A percentile compares a stretch with the other conserved stretches of the same genome.
phyloP scores from a whole-genome alignment of 2,329 filamentous ascomycete species.

The Ceratocystis papillata region DNA sequence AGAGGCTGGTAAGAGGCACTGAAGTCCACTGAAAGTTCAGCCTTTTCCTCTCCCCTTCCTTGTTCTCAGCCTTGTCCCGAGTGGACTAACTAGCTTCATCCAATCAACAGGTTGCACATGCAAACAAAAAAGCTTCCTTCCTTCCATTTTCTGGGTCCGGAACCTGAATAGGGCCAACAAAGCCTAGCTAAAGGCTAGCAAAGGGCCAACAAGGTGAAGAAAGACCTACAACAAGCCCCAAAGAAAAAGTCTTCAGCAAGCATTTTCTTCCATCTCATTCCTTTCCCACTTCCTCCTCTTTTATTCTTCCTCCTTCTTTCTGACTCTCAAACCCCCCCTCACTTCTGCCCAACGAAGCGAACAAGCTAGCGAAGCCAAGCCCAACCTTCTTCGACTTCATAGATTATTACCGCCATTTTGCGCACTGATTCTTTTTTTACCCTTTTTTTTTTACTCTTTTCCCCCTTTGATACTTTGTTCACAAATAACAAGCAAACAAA shows the following conservation, averaged over 20 bases:
- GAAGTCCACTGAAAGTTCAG: neutral
- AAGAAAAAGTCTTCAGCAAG: conserved; percentile 14
- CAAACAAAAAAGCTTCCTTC: neutral
- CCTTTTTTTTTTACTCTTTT: conserved; percentile 3
- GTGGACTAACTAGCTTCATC: neutral
- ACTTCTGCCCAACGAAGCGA: conserved; percentile 14
- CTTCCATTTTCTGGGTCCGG: neutral
- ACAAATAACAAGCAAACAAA: neutral
- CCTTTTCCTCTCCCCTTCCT: neutral
- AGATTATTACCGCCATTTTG: neutral
- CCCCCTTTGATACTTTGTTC: neutral
- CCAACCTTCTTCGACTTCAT: conserved; percentile 8
- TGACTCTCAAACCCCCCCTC: neutral
- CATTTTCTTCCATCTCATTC: conserved; percentile 6
- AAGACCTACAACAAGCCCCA: neutral
- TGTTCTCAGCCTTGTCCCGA: neutral
- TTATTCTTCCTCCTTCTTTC: conserved; percentile 12
- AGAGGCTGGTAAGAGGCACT: neutral
- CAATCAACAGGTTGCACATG: neutral
- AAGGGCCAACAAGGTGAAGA: neutral
- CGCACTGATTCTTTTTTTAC: neutral
- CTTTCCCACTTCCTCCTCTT: conserved; percentile 9
- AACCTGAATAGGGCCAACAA: neutral
- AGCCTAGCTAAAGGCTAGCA: neutral
- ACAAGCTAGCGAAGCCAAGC: neutral